phyloP scores from a whole-genome alignment of 2,329 filamentous ascomycete genomes.

The Beauveria brongniartii region DNA sequence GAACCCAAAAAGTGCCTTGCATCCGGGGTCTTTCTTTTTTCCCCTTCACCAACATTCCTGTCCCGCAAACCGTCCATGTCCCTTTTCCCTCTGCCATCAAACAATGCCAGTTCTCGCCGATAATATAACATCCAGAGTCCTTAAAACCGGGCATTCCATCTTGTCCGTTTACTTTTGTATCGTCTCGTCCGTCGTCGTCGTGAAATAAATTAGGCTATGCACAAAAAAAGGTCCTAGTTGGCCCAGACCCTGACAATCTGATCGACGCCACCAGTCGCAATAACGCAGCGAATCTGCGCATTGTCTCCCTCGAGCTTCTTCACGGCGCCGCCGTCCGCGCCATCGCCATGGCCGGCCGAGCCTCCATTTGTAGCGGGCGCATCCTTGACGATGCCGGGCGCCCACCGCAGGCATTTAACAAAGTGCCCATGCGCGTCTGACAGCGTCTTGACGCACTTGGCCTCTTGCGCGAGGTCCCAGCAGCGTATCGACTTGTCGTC shows the following conservation, averaged over 20 bases:
- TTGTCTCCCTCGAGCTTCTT: constrained; percentile 44
- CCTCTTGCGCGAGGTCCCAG: constrained; percentile 89
- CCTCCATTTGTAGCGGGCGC: constrained; percentile 24
- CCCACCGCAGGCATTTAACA: constrained; percentile 81
- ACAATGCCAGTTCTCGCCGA: not conserved
- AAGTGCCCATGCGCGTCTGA: constrained; percentile 75
- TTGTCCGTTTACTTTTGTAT: not conserved
- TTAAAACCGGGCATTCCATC: not conserved
- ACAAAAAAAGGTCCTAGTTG: constrained; percentile 24
- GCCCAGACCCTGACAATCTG: constrained; percentile 72
- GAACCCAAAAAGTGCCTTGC: constrained; percentile 3
- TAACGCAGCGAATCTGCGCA: constrained; percentile 67
- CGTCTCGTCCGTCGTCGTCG: not conserved
- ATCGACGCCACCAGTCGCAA: constrained; percentile 80
- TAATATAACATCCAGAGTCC: not conserved
- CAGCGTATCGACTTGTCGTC: constrained; percentile 91
- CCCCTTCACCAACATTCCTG: not conserved
- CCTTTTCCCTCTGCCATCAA: not conserved
- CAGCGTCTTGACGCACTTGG: constrained; percentile 78
- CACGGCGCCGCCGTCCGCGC: constrained; percentile 27
- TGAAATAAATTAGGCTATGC: constrained; percentile 1
- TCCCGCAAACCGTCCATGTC: not conserved
- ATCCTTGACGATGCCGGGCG: constrained; percentile 64
- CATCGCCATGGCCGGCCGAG: constrained; percentile 19
- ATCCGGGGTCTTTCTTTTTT: not conserved